Base-by-base conservation (phyloP, 306 rosid species). In the Herpetospermum pedunculosum region DNA sequence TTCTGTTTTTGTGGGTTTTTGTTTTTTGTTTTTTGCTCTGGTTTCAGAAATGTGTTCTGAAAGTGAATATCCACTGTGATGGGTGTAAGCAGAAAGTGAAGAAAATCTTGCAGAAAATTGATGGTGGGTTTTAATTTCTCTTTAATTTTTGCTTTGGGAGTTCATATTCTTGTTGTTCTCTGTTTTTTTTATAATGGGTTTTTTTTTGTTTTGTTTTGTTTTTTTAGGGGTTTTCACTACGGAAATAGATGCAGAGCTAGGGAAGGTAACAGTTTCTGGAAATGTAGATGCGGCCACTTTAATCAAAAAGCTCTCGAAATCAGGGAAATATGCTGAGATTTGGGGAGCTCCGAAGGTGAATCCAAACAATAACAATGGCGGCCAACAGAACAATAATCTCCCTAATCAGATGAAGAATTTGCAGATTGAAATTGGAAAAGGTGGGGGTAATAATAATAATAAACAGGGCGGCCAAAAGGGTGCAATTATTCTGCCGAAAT, bases 1-100 rank as follows among this genome's bases (percentile, higher is more conserved):
- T n/a, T 25, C 18, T 67, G 21, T 57, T 68, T 47, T 70, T 40
- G 52, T 84, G 19, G 34, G 37, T 69, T 78, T 83, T 37, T 64
- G n/a, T 58, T 90, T 85, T 72, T 58, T 81, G 18, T 2, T 25
- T 68, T 18, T 7, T 16, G 25, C 26, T 60, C 3, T 18, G 69
- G 5, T 48, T 84, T 86, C 91, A 94, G 98, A 94, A 89, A 91
- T 89, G 91, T 84, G 96, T 85, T 81, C 99, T 94, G 53, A 91
- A 89, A 82, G 99, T 94, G 85, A 94, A 94, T 82, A 91, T 94
- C 14, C 99, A 94, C 87, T 94, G 99, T 73, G 97, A 91, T 57
- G 99, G 99, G 14, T 94, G 99, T 75, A 94, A 89, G 77, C 92
- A 88, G 2, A 91, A 94, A 80, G 99, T 94, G 63, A 94, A 88